Base-by-base conservation (phyloP, 257 asterid genomes). In the Nicotiana undulata region DNA sequence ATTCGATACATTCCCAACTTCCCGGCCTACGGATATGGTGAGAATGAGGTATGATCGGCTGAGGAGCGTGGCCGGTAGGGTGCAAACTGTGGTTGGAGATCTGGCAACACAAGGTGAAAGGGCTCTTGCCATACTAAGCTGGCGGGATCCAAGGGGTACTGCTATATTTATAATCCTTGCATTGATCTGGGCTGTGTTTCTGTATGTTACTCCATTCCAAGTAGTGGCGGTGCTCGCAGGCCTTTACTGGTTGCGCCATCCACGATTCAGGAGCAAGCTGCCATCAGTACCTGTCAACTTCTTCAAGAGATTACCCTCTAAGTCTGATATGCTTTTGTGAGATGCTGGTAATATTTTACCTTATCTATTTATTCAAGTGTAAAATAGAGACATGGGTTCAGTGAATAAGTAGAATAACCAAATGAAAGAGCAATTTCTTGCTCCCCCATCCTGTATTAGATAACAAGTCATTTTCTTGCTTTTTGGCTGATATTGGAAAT, bases 91-190 rank as follows among this genome's bases (percentile, higher is more conserved):
- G 84, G 79, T 92, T 2, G 95, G 97, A 22, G 99, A 93, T 83
- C 80, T 93, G 86, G 99, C 99, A 11, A 88, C 89, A 9, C 99
- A 95, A 79, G 99, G 90, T 13, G 99, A 95, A 85, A 87, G 99
- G 79, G 91, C 90, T 16, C 92, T 92, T 46, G 82, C 93, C 26
- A 82, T 95, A 81, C 81, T 95, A 75, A 95, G 92, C 91, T 95
- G 99, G 99, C 90, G 99, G 86, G 99, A 95, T 81, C 97, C 98
- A 0, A 85, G 99, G 85, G 98, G 97, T 20, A 92, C 99, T 0
- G 93, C 97, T 2, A 86, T 92, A 46, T 83, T 95, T 58, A 87
- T 93, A 31, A 80, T 85, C 75, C 83, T 92, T 65, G 86, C 99
- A 17, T 72, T 95, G 83, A 79, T 89, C 56, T 84, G 85, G 78